Conservation (phyloP, 495 filamentous ascomycete species). For the Neurospora sp. region DNA sequence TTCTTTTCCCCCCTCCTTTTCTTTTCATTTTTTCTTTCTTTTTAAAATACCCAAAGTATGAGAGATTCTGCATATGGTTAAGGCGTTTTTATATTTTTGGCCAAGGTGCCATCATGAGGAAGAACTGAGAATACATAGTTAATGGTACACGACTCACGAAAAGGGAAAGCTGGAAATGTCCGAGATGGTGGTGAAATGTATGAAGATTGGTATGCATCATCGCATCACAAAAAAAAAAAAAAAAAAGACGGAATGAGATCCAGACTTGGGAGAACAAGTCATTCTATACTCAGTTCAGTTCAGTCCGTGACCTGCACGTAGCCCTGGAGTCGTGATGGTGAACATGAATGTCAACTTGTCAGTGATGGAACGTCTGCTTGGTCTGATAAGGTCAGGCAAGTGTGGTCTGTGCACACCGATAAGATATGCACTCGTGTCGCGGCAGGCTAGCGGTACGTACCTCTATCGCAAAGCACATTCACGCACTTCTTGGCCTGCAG, state of each 20-base stretch:
- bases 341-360: not conserved
- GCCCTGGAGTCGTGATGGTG: not conserved
- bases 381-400: not conserved
- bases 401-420: not conserved
- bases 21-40: not conserved
- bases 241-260: not conserved
- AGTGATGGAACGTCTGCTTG: not conserved
- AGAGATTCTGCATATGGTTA: not conserved
- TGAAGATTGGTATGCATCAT: not conserved
- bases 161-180: not conserved
- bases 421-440: not conserved
- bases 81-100: not conserved
- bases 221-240: not conserved
- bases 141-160: not conserved
- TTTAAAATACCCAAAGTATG: not conserved
- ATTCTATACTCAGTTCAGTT: not conserved
- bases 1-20: not conserved
- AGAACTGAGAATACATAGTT: not conserved
- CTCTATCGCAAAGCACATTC: not conserved
- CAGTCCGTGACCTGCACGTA: not conserved
- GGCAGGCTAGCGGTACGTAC: not conserved
- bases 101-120: not conserved
- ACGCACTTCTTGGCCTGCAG: not conserved
- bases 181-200: not conserved
- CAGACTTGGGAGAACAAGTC: not conserved